Conservation (phyloP, 2,329 filamentous ascomycete species). For the Rutstroemia sp. region DNA sequence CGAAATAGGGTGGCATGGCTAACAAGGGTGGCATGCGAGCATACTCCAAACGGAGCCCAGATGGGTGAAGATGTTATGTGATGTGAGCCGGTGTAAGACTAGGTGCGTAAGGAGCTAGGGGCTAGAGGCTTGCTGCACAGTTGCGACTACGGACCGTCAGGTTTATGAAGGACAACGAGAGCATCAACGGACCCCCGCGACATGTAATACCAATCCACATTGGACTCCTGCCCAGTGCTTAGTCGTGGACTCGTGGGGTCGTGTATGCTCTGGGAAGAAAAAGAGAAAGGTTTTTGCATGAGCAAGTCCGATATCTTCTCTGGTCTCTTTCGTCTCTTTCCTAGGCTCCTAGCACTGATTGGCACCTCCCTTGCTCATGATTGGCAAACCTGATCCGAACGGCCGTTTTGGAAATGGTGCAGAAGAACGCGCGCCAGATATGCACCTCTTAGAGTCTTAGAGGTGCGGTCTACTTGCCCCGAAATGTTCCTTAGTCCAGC, state of each 20-base stretch:
- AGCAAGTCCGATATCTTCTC: too few relatives aligned
- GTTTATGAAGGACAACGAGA: background rate
- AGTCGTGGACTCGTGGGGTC: too few relatives aligned
- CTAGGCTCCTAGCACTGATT: too few relatives aligned
- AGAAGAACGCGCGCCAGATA: background rate
- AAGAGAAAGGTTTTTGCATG: too few relatives aligned
- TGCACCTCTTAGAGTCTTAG: background rate
- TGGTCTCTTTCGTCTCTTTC: too few relatives aligned
- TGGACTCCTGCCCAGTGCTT: too few relatives aligned
- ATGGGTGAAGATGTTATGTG: background rate
- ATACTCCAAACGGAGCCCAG: background rate
- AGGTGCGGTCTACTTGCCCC: background rate
- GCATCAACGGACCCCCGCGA: background rate
- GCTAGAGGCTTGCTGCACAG: background rate
- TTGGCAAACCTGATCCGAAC: background rate
- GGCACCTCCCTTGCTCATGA: too few relatives aligned
- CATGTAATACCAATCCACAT: too few relatives aligned
- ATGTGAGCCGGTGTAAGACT: background rate
- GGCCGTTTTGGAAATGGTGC: background rate
- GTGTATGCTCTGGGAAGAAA: too few relatives aligned
- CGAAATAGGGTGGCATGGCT: background rate
- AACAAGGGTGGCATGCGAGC: background rate
- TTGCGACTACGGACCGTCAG: conserved; percentile 5
- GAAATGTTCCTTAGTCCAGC: background rate
- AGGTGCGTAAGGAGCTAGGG: background rate